These are phyloP conservation scores for Solanum chmielewskii DNA, from an alignment of 257 asterid genomes.

Conservation along the genomic window DNA sequence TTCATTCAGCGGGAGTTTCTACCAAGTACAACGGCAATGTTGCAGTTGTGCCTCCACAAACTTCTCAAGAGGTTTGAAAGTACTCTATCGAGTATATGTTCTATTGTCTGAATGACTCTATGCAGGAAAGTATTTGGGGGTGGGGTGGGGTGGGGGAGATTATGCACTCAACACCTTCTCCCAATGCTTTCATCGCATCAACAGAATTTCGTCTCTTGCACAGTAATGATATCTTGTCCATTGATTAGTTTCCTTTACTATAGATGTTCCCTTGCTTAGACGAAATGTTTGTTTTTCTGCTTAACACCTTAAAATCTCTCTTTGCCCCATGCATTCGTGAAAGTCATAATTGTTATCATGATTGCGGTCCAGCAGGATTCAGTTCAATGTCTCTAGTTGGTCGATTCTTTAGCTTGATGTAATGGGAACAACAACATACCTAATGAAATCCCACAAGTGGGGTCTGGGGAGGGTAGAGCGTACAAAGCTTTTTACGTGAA, in stretches of 20 bases:
- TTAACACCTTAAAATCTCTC: neutral
- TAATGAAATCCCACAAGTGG: neutral
- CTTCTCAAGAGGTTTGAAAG: conserved; percentile 72
- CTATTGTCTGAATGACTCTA: neutral
- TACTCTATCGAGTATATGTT: conserved; percentile 17
- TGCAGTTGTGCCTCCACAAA: conserved; percentile 47
- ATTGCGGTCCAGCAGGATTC: neutral
- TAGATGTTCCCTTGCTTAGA: neutral
- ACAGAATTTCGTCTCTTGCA: neutral
- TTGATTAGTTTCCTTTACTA: neutral
- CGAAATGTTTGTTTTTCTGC: neutral
- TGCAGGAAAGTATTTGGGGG: conserved; percentile 5
- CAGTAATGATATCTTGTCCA: neutral
- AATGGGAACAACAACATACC: neutral
- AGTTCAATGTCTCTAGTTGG: neutral
- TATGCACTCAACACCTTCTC: neutral
- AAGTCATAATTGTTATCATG: neutral
- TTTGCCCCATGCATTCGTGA: neutral
- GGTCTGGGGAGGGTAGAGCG: neutral
- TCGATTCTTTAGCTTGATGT: neutral
- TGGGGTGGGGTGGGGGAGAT: neutral
- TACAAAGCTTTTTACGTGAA: neutral
- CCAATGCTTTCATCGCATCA: neutral
- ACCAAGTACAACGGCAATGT: conserved; percentile 57
- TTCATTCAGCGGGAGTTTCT: conserved; percentile 50